Conservation (phyloP, 2,329 filamentous ascomycete species). For the Incumbomyces delicatus region DNA sequence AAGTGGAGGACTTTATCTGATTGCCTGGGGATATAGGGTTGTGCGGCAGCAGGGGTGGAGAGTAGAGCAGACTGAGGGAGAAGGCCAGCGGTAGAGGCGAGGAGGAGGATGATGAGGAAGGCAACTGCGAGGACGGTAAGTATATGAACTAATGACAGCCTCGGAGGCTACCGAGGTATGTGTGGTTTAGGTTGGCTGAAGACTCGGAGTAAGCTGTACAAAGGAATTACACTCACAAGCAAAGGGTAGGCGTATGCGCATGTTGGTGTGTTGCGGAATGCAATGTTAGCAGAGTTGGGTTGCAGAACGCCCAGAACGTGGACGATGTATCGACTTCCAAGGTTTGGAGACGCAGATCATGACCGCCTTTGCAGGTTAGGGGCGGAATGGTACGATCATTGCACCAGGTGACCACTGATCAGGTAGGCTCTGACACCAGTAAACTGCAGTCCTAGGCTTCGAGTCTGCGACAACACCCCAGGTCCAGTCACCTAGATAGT, state of each 20-base stretch:
- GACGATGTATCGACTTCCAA: not conserved
- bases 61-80: conserved; percentile 41
- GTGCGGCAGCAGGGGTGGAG: conserved; percentile 21
- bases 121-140: conserved; percentile 41
- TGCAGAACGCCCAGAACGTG: not conserved
- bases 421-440: no score
- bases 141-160: conserved; percentile 4
- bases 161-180: no score
- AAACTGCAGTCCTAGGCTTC: no score
- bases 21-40: conserved; percentile 45
- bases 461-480: no score
- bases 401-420: no score
- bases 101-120: conserved; percentile 58
- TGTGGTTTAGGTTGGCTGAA: no score
- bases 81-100: conserved; percentile 72
- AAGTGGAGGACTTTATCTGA: conserved; percentile 89
- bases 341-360: conserved; percentile 4
- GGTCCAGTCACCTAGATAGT: no score
- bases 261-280: conserved; percentile 28
- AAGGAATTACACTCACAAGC: conserved; percentile 77
- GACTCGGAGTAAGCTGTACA: no score
- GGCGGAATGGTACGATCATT: not conserved
- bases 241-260: conserved; percentile 83
- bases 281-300: not conserved
- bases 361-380: not conserved